Percentiles rank a stretch among this genome's conserved stretches.
These are phyloP conservation scores for Lachnellula hyalina DNA, from an alignment of 2,329 filamentous ascomycete species.

Conservation along the genomic window DNA sequence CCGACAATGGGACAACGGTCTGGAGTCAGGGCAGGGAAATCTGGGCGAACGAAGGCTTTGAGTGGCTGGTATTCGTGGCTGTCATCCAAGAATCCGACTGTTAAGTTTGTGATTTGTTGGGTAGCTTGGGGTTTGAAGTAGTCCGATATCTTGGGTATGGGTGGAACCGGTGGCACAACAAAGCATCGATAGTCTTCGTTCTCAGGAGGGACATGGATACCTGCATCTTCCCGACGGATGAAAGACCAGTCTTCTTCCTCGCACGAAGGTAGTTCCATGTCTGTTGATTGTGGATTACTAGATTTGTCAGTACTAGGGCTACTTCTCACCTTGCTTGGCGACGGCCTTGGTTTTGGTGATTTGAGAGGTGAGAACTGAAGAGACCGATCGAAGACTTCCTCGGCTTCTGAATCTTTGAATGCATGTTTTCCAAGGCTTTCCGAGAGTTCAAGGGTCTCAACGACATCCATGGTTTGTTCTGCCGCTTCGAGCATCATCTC, in stretches of 20 bases:
- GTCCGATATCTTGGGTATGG: neutral
- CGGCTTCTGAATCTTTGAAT: conserved; percentile 8
- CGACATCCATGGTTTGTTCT: conserved; percentile 4
- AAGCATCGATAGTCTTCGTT: neutral
- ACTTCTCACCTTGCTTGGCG: neutral
- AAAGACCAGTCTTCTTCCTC: conserved; percentile 26
- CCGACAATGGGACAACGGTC: conserved; percentile 51
- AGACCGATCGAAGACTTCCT: conserved; percentile 25
- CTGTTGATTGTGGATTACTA: conserved; percentile 8
- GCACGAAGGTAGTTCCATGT: neutral
- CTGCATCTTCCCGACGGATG: conserved; percentile 8
- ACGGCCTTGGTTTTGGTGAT: neutral
- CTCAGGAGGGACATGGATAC: neutral
- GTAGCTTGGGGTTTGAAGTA: neutral
- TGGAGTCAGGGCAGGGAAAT: conserved; percentile 44
- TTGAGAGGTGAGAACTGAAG: conserved; percentile 26
- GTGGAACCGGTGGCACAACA: neutral
- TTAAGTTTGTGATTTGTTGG: neutral
- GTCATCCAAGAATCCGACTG: conserved; percentile 20
- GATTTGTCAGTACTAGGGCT: conserved; percentile 8
- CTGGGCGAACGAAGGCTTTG: conserved; percentile 44
- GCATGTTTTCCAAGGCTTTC: conserved; percentile 15
- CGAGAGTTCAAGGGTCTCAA: conserved; percentile 19
- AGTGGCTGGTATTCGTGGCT: conserved; percentile 26
- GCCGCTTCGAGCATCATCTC: conserved; percentile 24